Evolutionary conservation across 768 basidiomycete genomes (phyloP), one percentile per base, ranked within the genome.

Genomic region (Boletus subcaerulescens): DNA sequence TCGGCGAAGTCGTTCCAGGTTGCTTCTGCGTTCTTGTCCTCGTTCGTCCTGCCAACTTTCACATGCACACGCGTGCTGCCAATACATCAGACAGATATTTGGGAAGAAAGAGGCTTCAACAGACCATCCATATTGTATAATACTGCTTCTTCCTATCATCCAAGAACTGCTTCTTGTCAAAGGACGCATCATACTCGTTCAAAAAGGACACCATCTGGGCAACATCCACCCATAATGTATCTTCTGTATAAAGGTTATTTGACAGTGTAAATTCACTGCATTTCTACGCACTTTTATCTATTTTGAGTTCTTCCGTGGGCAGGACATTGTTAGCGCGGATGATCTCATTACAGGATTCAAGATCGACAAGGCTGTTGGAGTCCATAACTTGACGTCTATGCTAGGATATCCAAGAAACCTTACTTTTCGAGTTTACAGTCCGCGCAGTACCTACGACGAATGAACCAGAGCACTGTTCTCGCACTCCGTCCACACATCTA

Each of bases 401-500:
- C 43, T 15, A 24, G 7, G 15, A 31, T 14, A 40, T 10, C 29
- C 24, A 8, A 13, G 12, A 22, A 32, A 35, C 1, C 39, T 20
- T 49, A 49, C 55, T n/a, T 11, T 32, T 20, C 36, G 15, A 29
- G 6, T 46, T 26, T 38, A 20, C 48, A 58, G 15, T 20, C 39
- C 4, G 41, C 40, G n/a, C 62, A 62, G 40, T 55, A 63, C 39
- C 57, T 59, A 33, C 47, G 60, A n/a, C 55, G 59, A 7, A 60
- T 29, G 0, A 20, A 35, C 53, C 60, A 61, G 26, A 54, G 15
- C n/a, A 57, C 15, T 0, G 11, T 31, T 17, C 10, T 40, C 1
- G 47, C 22, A 2, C 36, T 35, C 38, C 52, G 55, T 18, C 50
- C 55, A 36, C 59, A 62, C 6, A 43, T 18, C 60, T 60, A 26